Conservation (phyloP, 768 basidiomycete species). For the Kwoniella dejecticola region DNA sequence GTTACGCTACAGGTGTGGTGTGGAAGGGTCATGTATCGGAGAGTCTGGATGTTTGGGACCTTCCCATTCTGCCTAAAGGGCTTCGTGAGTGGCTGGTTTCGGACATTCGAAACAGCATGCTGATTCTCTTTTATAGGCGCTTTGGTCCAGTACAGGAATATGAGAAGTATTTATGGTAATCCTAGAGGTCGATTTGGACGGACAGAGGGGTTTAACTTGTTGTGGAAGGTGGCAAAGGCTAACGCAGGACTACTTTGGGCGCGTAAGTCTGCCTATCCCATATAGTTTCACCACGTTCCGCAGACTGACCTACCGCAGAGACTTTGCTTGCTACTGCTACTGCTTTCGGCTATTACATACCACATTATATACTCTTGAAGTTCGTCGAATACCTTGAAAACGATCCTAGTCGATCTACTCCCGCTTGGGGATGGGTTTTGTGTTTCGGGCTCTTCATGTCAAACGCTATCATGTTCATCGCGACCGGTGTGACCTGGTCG, state of each 20-base stretch:
- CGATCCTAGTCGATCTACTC: conserved; percentile 63
- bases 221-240: conserved; percentile 48
- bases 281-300: neutral
- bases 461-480: conserved; percentile 56
- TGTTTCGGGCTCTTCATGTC: conserved; percentile 50
- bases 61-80: conserved; percentile 74
- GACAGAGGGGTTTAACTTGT: conserved; percentile 47
- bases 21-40: conserved; percentile 74
- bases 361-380: conserved; percentile 65
- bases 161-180: conserved; percentile 44
- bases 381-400: conserved; percentile 69
- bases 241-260: conserved; percentile 42
- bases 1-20: conserved; percentile 83
- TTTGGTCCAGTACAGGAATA: conserved; percentile 35
- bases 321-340: conserved; percentile 48
- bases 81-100: conserved; percentile 61
- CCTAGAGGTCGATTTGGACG: conserved; percentile 37
- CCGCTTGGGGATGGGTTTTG: conserved; percentile 75
- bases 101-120: neutral
- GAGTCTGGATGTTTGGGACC: conserved; percentile 80
- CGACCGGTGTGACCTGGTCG: conserved; percentile 48
- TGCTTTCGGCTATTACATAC: conserved; percentile 53
- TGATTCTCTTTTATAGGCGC: conserved; percentile 32
- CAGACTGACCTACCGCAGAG: conserved; percentile 23
- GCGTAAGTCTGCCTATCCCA: conserved; percentile 36